Evolutionary conservation across 2,329 filamentous ascomycete genomes (phyloP).

Genomic region (Colletotrichum brevisporum): DNA sequence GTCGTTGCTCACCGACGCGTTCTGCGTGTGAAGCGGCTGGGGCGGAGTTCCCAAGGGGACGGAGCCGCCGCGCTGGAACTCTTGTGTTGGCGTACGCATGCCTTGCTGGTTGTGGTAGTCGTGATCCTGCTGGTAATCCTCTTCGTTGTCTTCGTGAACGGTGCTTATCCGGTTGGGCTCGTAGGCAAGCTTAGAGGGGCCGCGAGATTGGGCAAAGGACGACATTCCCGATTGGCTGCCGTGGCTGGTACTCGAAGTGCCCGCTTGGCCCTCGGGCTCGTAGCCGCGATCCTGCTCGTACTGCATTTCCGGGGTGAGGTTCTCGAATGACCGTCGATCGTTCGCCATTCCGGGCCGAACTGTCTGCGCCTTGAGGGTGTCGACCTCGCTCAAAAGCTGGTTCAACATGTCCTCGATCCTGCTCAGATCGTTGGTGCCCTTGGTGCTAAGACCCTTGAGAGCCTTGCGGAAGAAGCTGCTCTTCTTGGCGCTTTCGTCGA

Average conservation of each 20-base stretch:
- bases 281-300: constrained; percentile 82
- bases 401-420: constrained; percentile 94
- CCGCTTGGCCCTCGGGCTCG: constrained; percentile 85
- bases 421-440: constrained; percentile 88
- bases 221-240: constrained; percentile 83
- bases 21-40: constrained; percentile 57
- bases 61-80: constrained; percentile 64
- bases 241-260: constrained; percentile 77
- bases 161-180: constrained; percentile 85
- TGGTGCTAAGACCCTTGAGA: constrained; percentile 89
- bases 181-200: constrained; percentile 58
- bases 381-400: constrained; percentile 92
- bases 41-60: constrained; percentile 72
- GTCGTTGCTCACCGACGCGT: constrained; percentile 76
- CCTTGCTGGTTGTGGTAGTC: constrained; percentile 50
- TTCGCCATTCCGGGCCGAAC: constrained; percentile 55
- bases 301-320: constrained; percentile 72
- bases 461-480: constrained; percentile 95
- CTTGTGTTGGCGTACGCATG: constrained; percentile 71
- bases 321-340: constrained; percentile 77
- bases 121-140: constrained; percentile 72
- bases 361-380: constrained; percentile 79
- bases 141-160: constrained; percentile 86
- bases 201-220: constrained; percentile 70
- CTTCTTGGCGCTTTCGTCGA: constrained; percentile 80